Conservation (phyloP, 331 rosid genomes). For the Acacia concinna region DNA sequence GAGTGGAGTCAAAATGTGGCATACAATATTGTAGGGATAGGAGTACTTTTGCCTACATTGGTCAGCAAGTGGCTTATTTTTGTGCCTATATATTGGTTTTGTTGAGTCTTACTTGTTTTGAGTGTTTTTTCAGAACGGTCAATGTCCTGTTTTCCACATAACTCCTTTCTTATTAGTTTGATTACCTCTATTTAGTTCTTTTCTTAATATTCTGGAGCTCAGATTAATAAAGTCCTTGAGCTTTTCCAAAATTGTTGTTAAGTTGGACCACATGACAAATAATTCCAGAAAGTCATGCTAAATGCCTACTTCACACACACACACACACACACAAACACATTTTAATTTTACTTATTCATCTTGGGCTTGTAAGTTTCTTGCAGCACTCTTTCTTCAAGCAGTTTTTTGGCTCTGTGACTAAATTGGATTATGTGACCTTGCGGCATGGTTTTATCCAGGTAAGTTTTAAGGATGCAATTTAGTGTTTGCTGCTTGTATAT, state of each 20-base stretch:
- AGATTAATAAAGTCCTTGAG: neutral
- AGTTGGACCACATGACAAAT: neutral
- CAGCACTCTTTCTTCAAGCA: conserved; percentile 73
- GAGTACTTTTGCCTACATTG: neutral
- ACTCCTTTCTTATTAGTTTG: neutral
- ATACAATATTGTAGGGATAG: neutral
- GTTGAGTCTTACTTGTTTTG: neutral
- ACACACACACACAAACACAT: too few species aligned
- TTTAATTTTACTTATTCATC: neutral
- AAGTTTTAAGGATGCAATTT: conserved; percentile 21
- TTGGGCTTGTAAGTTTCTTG: conserved; percentile 19
- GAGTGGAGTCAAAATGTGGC: neutral
- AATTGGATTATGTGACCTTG: conserved; percentile 54
- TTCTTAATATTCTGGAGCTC: neutral
- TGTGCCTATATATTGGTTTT: neutral
- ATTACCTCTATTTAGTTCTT: neutral
- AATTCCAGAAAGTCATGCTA: neutral
- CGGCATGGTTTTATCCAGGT: conserved; percentile 76
- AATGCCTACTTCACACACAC: neutral
- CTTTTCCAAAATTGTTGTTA: neutral
- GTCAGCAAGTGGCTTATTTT: neutral
- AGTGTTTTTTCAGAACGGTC: neutral
- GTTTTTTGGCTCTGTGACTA: conserved; percentile 68
- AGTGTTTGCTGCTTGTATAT: neutral
- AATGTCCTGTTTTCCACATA: neutral